Percentiles rank a stretch among this genome's conserved stretches.
Conservation (phyloP, 179 eudicot species). For the Vitellaria paradoxa region DNA sequence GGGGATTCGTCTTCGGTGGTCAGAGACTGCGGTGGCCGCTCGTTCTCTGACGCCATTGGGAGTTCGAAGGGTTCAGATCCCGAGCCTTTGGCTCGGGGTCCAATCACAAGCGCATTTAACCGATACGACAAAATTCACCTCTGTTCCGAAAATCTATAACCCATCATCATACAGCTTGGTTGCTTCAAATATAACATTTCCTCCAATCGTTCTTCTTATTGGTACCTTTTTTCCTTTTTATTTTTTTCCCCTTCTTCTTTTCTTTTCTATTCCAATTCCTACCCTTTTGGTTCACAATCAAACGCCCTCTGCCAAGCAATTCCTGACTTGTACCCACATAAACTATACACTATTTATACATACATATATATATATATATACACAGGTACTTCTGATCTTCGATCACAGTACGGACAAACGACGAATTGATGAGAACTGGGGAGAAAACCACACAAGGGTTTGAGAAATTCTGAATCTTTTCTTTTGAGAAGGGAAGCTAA, state of each 20-base stretch:
- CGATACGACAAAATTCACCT: constrained; percentile 11
- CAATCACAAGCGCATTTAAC: constrained; percentile 52
- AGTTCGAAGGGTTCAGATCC: constrained; percentile 29
- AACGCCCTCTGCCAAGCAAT: no score
- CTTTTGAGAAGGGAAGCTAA: no score
- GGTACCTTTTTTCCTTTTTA: no score
- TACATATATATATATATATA: no score
- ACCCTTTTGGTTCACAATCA: constrained; percentile 1
- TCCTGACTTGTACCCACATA: no score
- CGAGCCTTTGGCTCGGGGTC: constrained; percentile 82
- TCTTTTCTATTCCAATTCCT: background rate
- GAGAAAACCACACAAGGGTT: background rate
- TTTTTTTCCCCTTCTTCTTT: no score
- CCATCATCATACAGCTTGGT: constrained; percentile 29
- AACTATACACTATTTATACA: no score
- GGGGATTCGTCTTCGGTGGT: background rate
- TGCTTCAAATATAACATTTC: constrained; percentile 74
- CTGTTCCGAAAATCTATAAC: constrained; percentile 11
- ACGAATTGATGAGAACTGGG: background rate
- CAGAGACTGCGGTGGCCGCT: constrained; percentile 24
- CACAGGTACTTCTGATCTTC: background rate
- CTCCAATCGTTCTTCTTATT: background rate
- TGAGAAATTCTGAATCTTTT: background rate
- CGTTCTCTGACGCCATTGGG: constrained; percentile 28
- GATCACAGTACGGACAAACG: background rate